Conservation (phyloP, 2,329 filamentous ascomycete species). For the Seiridium cupressi region DNA sequence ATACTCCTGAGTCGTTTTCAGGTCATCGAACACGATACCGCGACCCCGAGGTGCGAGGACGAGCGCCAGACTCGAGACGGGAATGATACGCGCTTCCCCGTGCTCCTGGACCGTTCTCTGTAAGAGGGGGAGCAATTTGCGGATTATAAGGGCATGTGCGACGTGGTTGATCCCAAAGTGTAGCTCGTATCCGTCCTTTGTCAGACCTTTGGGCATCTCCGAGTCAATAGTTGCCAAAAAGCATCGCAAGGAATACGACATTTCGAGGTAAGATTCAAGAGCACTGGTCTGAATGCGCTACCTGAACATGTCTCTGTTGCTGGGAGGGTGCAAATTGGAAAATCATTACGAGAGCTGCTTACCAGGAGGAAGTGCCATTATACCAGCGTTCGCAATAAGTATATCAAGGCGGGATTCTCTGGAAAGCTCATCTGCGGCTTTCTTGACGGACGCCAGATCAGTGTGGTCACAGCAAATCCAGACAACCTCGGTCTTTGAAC, state of each 20-base stretch:
- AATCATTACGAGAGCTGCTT: not conserved
- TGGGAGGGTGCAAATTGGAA: too few species aligned
- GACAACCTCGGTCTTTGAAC: not conserved
- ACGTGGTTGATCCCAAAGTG: constrained; percentile 3
- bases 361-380: not conserved
- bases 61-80: constrained; percentile 8
- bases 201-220: not conserved
- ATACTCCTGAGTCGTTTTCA: not conserved
- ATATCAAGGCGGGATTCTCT: not conserved
- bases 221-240: not conserved
- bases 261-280: too few species aligned
- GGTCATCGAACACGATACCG: not conserved
- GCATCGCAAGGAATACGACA: not conserved
- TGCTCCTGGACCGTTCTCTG: constrained; percentile 17
- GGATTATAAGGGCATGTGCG: not conserved
- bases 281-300: too few species aligned
- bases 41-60: not conserved
- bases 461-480: not conserved
- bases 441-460: not conserved
- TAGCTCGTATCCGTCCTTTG: constrained; percentile 3
- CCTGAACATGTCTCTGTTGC: too few species aligned
- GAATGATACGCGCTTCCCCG: constrained; percentile 20
- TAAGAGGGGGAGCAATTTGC: not conserved
- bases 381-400: not conserved
- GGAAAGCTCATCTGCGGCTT: constrained; percentile 3